These are phyloP conservation scores for Sporisorium graminicola DNA, from an alignment of 1,284 basidiomycete genomes.

Conservation along the genomic window DNA sequence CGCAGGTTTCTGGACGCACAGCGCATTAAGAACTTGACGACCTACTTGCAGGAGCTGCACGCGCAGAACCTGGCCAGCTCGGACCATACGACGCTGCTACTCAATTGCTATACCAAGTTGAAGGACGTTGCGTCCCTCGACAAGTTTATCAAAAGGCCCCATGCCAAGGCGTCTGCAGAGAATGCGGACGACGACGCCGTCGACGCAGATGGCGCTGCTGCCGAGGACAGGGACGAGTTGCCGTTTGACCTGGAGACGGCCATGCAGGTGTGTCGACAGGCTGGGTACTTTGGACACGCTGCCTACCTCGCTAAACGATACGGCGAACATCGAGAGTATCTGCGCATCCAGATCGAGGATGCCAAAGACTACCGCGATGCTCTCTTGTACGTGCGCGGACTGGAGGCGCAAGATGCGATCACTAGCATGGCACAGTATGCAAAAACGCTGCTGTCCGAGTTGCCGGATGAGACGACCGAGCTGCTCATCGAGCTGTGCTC, in stretches of 20 bases:
- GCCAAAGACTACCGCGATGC: conserved; percentile 85
- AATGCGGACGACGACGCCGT: conserved; percentile 59
- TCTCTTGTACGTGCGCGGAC: conserved; percentile 80
- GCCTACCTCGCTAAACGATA: conserved; percentile 93
- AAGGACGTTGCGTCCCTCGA: conserved; percentile 90
- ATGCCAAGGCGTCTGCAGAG: conserved; percentile 9
- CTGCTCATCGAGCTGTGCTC: conserved; percentile 93
- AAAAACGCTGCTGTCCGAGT: conserved; percentile 77
- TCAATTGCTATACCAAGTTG: conserved; percentile 90
- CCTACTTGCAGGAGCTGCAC: conserved; percentile 95
- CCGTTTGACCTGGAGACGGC: conserved; percentile 98
- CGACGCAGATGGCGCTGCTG: conserved; percentile 69
- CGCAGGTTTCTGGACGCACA: conserved; percentile 97
- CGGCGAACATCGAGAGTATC: conserved; percentile 88
- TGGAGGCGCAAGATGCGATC: conserved; percentile 78
- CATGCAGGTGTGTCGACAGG: conserved; percentile 94
- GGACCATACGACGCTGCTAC: conserved; percentile 89
- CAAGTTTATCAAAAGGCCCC: conserved; percentile 81
- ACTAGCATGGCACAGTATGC: conserved; percentile 68
- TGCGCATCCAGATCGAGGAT: conserved; percentile 95
- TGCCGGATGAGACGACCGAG: conserved; percentile 88
- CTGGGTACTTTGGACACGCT: conserved; percentile 94
- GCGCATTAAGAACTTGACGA: conserved; percentile 91
- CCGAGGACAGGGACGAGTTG: conserved; percentile 74
- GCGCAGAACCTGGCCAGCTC: conserved; percentile 88